These are phyloP conservation scores for Tulasnella sp. DNA, from an alignment of 768 basidiomycete species.

Conservation along the genomic window DNA sequence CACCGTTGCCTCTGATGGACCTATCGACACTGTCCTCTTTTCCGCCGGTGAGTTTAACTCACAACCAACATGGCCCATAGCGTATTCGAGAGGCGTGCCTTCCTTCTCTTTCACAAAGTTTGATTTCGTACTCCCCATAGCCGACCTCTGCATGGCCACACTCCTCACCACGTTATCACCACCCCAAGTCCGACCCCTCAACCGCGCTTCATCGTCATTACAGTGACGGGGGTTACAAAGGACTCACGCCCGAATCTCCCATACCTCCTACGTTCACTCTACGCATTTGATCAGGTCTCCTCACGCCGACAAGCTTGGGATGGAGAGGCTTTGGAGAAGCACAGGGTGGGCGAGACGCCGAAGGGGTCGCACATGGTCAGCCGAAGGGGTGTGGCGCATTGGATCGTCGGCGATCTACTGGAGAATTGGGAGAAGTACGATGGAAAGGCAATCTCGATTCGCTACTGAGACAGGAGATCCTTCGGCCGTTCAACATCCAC, in stretches of 20 bases:
- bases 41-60: constrained; percentile 5
- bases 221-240: constrained; percentile 43
- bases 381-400: constrained; percentile 5
- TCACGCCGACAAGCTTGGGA: constrained; percentile 51
- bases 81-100: not conserved
- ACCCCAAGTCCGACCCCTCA: constrained; percentile 39
- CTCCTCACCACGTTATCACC: constrained; percentile 47
- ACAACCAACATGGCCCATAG: too few relatives aligned
- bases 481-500: too few relatives aligned
- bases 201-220: constrained; percentile 43
- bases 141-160: constrained; percentile 11
- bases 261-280: constrained; percentile 37
- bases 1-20: not conserved
- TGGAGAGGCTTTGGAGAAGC: constrained; percentile 31
- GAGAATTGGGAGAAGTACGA: constrained; percentile 9
- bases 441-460: not conserved
- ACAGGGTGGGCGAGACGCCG: not conserved
- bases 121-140: not conserved
- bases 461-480: not conserved
- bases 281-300: constrained; percentile 37
- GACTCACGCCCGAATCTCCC: constrained; percentile 38
- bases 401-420: not conserved
- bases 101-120: constrained; percentile 2
- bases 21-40: constrained; percentile 6
- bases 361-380: not conserved